A percentile compares a stretch with the other conserved stretches of the same genome.
Evolutionary conservation across 441 rosid genomes (phyloP).

Genomic region (Populus hybrid): DNA sequence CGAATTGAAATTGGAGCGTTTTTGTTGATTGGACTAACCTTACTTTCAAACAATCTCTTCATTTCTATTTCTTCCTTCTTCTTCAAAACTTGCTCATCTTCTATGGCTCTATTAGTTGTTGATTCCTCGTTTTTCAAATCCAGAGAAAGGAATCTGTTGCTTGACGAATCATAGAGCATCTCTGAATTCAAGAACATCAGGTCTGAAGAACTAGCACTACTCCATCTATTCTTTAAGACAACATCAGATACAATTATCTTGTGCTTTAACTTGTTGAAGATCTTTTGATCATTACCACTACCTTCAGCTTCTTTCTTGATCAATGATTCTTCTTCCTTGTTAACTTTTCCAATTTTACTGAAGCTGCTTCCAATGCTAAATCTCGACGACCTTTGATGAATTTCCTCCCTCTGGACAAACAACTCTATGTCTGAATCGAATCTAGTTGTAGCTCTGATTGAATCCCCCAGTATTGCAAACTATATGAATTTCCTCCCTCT

Average conservation of each 20-base stretch:
- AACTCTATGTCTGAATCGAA: conserved; percentile 48
- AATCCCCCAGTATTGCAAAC: conserved; percentile 49
- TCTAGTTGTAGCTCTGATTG: conserved; percentile 47
- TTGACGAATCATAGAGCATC: conserved; percentile 54
- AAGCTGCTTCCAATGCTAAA: conserved; percentile 79
- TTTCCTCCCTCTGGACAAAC: conserved; percentile 66
- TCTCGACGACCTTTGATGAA: conserved; percentile 49
- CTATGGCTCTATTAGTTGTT: neutral
- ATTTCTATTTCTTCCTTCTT: conserved; percentile 53
- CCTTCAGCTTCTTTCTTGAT: conserved; percentile 27
- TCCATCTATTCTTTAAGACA: conserved; percentile 77
- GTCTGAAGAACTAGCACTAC: conserved; percentile 84
- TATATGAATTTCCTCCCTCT: conserved; percentile 64
- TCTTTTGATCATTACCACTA: conserved; percentile 21
- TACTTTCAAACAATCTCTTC: conserved; percentile 52
- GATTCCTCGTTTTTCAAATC: conserved; percentile 13
- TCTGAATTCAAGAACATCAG: conserved; percentile 70
- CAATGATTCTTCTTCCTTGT: conserved; percentile 31
- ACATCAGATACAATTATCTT: conserved; percentile 64
- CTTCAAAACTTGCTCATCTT: conserved; percentile 30
- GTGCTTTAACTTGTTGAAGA: conserved; percentile 62
- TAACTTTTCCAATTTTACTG: conserved; percentile 33
- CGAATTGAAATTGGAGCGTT: neutral
- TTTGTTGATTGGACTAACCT: conserved; percentile 24
- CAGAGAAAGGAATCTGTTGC: conserved; percentile 45